Conservation (phyloP, 169 alveolate genomes). For the Miamiensis avidus region DNA sequence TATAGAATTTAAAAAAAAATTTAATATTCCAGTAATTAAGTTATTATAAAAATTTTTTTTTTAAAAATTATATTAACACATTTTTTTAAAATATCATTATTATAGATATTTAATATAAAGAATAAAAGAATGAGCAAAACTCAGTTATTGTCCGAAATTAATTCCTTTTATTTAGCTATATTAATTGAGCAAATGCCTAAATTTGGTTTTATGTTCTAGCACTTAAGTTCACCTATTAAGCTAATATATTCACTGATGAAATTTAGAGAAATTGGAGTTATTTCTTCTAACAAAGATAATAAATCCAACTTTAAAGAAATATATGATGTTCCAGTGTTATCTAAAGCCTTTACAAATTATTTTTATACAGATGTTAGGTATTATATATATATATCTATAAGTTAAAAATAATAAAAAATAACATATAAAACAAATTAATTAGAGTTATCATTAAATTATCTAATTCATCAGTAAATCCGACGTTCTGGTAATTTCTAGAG, state of each 20-base stretch:
- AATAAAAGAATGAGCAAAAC: background rate
- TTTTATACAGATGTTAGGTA: too few species aligned
- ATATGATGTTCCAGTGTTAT: background rate
- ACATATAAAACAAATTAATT: too few species aligned
- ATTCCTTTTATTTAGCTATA: background rate
- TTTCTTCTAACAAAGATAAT: background rate
- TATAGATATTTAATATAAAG: too few species aligned
- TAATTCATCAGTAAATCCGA: too few species aligned
- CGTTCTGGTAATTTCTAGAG: too few species aligned
- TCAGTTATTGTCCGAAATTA: background rate
- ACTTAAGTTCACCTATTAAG: background rate
- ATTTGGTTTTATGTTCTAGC: background rate
- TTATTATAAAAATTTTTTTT: too few species aligned
- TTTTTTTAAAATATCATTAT: too few species aligned
- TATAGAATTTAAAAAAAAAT: background rate
- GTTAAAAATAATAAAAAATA: too few species aligned
- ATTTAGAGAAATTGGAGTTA: background rate
- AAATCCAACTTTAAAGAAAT: too few species aligned
- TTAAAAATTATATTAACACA: too few species aligned
- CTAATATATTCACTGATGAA: background rate
- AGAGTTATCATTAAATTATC: too few species aligned
- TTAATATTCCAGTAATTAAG: background rate
- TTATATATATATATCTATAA: too few species aligned
- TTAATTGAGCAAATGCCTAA: background rate
- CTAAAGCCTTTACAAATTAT: background rate